phyloP scores from a whole-genome alignment of 148 eudicot species.

The Chenopodium formosanum region DNA sequence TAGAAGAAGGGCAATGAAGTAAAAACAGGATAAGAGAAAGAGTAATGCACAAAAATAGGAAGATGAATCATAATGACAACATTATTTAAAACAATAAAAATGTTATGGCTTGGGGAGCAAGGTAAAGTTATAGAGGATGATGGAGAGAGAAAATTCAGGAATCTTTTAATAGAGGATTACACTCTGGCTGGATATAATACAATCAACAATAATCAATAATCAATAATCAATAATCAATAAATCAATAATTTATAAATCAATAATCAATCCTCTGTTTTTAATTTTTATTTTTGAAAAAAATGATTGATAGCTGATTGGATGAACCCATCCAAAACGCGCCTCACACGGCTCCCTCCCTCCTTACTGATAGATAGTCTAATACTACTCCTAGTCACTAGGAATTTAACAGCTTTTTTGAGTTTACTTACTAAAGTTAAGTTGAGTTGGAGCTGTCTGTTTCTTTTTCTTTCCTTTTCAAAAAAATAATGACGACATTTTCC shows the following conservation, averaged over 20 bases:
- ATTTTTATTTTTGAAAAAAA: neutral
- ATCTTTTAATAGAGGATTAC: constrained; percentile 2
- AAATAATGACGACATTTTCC: constrained; percentile 9
- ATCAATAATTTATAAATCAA: too few relatives aligned
- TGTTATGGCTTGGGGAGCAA: constrained; percentile 20
- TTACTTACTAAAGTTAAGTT: neutral
- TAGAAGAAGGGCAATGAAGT: neutral
- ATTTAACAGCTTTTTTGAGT: neutral
- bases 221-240: neutral
- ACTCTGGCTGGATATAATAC: constrained; percentile 6
- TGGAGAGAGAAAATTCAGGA: neutral
- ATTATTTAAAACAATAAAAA: neutral
- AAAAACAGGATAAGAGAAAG: neutral
- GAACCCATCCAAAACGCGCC: neutral
- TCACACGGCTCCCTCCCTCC: neutral
- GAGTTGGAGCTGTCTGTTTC: neutral
- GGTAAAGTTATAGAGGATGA: constrained; percentile 5
- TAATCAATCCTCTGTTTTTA: neutral
- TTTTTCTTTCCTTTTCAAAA: neutral
- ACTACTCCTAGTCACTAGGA: neutral
- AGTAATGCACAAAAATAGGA: neutral
- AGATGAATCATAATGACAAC: neutral
- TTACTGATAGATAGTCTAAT: too few relatives aligned
- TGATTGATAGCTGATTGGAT: constrained; percentile 10
- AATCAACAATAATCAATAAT: too few relatives aligned